Base-by-base conservation (phyloP, 2,329 filamentous ascomycete species). In the Aspergillus sclerotialis region DNA sequence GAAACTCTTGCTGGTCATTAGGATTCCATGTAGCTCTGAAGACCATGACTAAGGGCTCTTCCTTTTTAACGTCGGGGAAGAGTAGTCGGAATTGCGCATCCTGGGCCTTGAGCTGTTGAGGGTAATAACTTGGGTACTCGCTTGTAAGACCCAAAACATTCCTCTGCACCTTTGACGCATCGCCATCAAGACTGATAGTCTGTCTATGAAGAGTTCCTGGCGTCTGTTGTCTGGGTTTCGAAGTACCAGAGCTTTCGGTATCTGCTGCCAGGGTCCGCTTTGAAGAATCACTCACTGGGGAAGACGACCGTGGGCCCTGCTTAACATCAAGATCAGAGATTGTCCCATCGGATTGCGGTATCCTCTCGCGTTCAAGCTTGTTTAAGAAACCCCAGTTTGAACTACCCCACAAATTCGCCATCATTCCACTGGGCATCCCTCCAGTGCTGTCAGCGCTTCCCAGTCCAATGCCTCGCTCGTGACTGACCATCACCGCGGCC, bases 391-490 rank as follows among this genome's bases (percentile, higher is more conserved):
- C 77, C 85, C 88, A 94, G 30, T 88, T 81, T 37, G 79, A 83
- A 51, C 81, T 93, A 32, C 90, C 90, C 90, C 90, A 96, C 36
- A 93, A 75, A 56, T 96, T 96, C 19, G 89, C 89, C 68, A 94
- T 77, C 41, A 95, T 79, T 10, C 86, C 87, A 32, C 84, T 84
- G 1, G 89, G 86, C 62, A 94, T 78, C 14, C 76, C 76, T 27
- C 82, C 77, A n/a, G 73, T 73, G 30, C 70, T 76, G 48, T 79
- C 75, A 39, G 67, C 68, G 31, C 66, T 63, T n/a, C 79, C 78
- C 12, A 78, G 61, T 3, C 73, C 74, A 37, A 87, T 69, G 2
- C 78, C 78, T 40, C 82, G 76, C 52, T 94, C 88, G 33, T 81
- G 82, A 48, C 82, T 86, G 11, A 90, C 77, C 16, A 86, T 72